Evolutionary conservation across 2,329 filamentous ascomycete species (phyloP).

Genomic region (Pseudogymnoascus sp.): DNA sequence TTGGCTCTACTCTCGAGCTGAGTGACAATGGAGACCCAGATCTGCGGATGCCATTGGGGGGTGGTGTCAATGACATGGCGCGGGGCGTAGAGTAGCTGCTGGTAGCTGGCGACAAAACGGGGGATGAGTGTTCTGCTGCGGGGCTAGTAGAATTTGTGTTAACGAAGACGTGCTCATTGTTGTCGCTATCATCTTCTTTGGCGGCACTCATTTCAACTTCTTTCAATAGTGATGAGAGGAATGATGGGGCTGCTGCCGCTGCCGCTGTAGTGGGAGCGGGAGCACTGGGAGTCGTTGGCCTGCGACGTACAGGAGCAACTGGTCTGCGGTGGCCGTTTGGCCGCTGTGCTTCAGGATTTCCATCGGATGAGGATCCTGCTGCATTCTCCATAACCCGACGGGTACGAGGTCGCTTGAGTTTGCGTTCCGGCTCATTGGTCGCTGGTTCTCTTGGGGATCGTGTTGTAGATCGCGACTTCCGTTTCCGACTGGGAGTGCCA

Average conservation of each 20-base stretch:
- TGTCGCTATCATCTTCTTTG: conserved; percentile 45
- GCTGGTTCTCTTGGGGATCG: conserved; percentile 60
- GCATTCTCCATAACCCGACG: conserved; percentile 51
- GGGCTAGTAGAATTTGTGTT: conserved; percentile 23
- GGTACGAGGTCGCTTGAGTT: conserved; percentile 79
- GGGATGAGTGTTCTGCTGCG: conserved; percentile 47
- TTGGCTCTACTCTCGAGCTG: conserved; percentile 63
- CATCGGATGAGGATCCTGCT: conserved; percentile 35
- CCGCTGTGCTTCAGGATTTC: conserved; percentile 28
- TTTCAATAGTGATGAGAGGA: conserved; percentile 76
- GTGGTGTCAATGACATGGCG: conserved; percentile 60
- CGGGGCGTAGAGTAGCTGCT: conserved; percentile 60
- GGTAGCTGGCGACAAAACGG: conserved; percentile 54
- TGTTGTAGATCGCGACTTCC: conserved; percentile 62
- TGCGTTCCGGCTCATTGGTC: conserved; percentile 64
- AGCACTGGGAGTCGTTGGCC: conserved; percentile 11
- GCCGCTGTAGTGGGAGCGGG: conserved; percentile 20
- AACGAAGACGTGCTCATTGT: conserved; percentile 15
- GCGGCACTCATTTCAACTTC: conserved; percentile 67
- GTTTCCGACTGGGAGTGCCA: conserved; percentile 53
- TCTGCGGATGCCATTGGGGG: conserved; percentile 51
- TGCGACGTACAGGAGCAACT: conserved; percentile 14
- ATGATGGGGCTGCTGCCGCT: conserved; percentile 58
- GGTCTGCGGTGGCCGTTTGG: conserved; percentile 15
- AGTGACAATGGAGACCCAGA: conserved; percentile 60